Base-by-base conservation (phyloP, 306 rosid species). In the Lotus japonicus region DNA sequence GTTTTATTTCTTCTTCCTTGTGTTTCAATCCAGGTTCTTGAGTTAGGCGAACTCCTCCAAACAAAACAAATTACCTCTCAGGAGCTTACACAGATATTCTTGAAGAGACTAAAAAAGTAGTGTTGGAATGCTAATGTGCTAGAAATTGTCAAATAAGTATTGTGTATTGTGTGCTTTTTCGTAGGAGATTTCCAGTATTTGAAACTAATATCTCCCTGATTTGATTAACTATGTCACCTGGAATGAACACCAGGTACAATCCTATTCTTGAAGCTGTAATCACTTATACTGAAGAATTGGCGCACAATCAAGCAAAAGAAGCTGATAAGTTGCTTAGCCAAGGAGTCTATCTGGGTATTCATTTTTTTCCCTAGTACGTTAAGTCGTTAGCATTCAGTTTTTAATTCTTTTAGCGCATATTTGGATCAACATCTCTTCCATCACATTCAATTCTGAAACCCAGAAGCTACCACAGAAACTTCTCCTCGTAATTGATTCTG, bases 51-150 rank as follows among this genome's bases (percentile, higher is more conserved):
- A 76, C 86, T 87, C 58, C 73, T 89, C 65, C 82, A 75, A 77
- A 81, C 89, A 35, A 81, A 84, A 73, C 87, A 92, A 85, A 71
- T 89, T 54, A 85, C 89, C 50, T 87, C 96, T 12, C 55, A 38
- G 83, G 89, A 89, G 86, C 96, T 87, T 26, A 80, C 89, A 61
- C 74, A 11, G 15, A 75, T 85, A 71, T 89, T 80, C 83, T 74
- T 92, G 78, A 69, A 31, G 81, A 84, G 92, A 82, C 73, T 92
- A 58, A 87, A 85, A 75, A 85, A 80, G 94, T 88, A 75, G 70
- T 52, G 5, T 46, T 15, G 55, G 49, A 59, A 46, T 57, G 67
- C 63, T 61, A 63, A 73, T 18, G 18, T 16, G 64, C 15, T 62
- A 35, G 53, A 42, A 28, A 53, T 13, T 62, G 13, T 43, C 49